phyloP scores from a whole-genome alignment of 352 stramenopile genomes.

The Hyaloperonospora brassicae region DNA sequence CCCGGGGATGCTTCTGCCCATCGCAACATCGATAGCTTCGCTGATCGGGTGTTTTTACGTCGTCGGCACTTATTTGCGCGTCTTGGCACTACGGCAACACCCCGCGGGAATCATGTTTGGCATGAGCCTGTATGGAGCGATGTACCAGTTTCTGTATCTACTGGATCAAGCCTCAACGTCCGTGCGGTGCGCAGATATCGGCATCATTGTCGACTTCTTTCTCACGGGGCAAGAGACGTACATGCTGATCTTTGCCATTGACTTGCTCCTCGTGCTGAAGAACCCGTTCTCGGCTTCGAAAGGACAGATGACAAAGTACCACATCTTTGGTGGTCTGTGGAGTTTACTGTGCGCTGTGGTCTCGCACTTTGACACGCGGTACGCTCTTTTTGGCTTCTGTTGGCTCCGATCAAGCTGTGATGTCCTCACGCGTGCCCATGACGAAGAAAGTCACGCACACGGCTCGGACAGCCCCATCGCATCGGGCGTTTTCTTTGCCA shows the following conservation, averaged over 20 bases:
- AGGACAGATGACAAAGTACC: constrained; percentile 75
- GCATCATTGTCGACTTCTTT: constrained; percentile 71
- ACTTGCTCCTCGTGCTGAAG: constrained; percentile 72
- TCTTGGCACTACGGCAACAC: constrained; percentile 62
- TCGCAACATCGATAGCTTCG: constrained; percentile 59
- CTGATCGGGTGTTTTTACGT: constrained; percentile 75
- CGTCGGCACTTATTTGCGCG: constrained; percentile 58
- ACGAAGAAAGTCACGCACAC: constrained; percentile 5
- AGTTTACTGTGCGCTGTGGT: constrained; percentile 60
- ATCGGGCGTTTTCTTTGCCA: constrained; percentile 65
- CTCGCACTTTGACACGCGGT: constrained; percentile 66
- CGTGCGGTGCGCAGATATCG: constrained; percentile 49
- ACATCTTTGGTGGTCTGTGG: constrained; percentile 63
- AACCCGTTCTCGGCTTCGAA: constrained; percentile 82
- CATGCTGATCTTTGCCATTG: constrained; percentile 85
- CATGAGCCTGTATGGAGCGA: constrained; percentile 75
- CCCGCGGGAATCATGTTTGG: constrained; percentile 82
- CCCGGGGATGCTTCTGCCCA: constrained; percentile 40
- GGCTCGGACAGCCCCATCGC: constrained; percentile 37
- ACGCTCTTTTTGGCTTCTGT: constrained; percentile 76
- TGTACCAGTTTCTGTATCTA: constrained; percentile 79
- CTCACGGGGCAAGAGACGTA: constrained; percentile 81
- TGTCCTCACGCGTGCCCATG: constrained; percentile 18
- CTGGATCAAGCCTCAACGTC: constrained; percentile 38
- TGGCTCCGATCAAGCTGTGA: constrained; percentile 62